Percentiles rank a stretch among this genome's conserved stretches.
Evolutionary conservation across 2,329 filamentous ascomycete genomes (phyloP).

Genomic region (Colletotrichum australisinense): DNA sequence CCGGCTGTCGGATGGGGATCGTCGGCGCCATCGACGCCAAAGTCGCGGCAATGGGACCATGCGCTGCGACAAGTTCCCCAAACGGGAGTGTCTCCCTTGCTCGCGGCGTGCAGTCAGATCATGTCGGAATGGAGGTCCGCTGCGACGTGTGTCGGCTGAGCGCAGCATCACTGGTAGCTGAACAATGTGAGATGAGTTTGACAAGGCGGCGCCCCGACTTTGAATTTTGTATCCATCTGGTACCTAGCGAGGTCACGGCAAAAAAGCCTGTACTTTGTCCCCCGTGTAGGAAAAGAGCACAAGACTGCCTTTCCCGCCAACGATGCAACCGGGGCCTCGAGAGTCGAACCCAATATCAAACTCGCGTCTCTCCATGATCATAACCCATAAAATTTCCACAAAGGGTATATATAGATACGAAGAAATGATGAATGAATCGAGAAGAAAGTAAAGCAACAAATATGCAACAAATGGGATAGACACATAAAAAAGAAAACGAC

Average conservation of each 20-base stretch:
- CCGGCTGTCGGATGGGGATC: conserved; percentile 20
- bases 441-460: neutral
- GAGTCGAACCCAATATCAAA: neutral
- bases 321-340: conserved; percentile 11
- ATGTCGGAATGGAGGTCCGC: neutral
- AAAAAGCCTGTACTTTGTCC: conserved; percentile 12
- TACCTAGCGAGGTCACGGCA: conserved; percentile 19
- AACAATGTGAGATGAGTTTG: neutral
- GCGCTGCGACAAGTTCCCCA: conserved; percentile 11
- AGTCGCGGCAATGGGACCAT: conserved; percentile 22
- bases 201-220: conserved; percentile 15
- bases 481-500: neutral
- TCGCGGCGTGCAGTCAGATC: neutral
- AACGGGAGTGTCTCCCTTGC: neutral
- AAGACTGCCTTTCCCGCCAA: conserved; percentile 13
- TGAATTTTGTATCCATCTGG: conserved; percentile 12
- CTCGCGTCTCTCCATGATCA: conserved; percentile 25
- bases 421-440: conserved; percentile 10
- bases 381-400: conserved; percentile 24
- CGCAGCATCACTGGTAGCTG: neutral
- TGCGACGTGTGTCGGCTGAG: neutral
- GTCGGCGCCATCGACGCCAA: conserved; percentile 10
- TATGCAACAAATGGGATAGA: neutral
- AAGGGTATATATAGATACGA: conserved; percentile 34
- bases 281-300: neutral